phyloP scores from a whole-genome alignment of 495 filamentous ascomycete species.

The Sordaria brevicollis region DNA sequence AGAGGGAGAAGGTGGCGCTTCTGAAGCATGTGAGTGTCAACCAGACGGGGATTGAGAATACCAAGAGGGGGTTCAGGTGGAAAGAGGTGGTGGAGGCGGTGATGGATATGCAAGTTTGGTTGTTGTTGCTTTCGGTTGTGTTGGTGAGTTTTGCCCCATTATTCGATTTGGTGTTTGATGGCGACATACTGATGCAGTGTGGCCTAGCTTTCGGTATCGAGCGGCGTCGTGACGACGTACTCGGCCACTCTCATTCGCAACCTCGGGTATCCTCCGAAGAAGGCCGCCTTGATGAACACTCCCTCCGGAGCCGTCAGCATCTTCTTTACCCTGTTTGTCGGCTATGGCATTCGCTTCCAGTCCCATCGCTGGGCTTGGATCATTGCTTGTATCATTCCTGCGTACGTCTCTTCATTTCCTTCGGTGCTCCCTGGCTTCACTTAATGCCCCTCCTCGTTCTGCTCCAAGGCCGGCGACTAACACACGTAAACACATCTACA shows the following conservation, averaged over 20 bases:
- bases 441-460: not conserved
- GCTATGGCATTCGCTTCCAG: slow-evolving; percentile 25
- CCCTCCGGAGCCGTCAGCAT: slow-evolving; percentile 49
- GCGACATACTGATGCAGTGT: not conserved
- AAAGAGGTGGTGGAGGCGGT: slow-evolving; percentile 29
- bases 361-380: slow-evolving; percentile 28
- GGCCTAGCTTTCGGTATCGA: slow-evolving; percentile 37
- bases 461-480: not conserved
- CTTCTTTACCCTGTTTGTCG: slow-evolving; percentile 42
- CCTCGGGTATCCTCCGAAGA: slow-evolving; percentile 44
- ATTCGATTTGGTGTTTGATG: not conserved
- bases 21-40: slow-evolving; percentile 29
- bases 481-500: slow-evolving; percentile 5
- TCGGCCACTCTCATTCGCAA: slow-evolving; percentile 48
- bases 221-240: slow-evolving; percentile 52
- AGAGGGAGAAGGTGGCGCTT: slow-evolving; percentile 36
- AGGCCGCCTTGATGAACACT: slow-evolving; percentile 49
- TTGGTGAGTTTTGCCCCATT: slow-evolving; percentile 8
- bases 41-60: slow-evolving; percentile 45
- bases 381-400: slow-evolving; percentile 23
- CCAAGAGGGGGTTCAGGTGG: slow-evolving; percentile 28
- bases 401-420: slow-evolving; percentile 9
- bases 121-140: slow-evolving; percentile 20
- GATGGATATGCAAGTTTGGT: slow-evolving; percentile 24
- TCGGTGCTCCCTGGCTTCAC: too few relatives aligned